A percentile compares a stretch with the other conserved stretches of the same genome.
Evolutionary conservation across 176 grass and related monocot genomes (phyloP).

Genomic region (Bonia amplexicaulis): DNA sequence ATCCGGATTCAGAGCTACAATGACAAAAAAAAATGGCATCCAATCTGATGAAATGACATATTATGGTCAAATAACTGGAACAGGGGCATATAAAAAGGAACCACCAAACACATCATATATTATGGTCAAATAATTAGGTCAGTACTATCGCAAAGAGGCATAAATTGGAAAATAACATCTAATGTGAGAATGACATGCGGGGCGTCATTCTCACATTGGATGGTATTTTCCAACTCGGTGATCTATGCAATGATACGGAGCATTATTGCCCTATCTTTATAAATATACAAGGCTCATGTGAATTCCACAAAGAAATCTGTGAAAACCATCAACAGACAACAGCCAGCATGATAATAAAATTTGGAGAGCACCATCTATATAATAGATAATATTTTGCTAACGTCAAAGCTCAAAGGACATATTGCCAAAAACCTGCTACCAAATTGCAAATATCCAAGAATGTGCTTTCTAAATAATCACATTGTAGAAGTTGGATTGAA

Average conservation of each 20-base stretch:
- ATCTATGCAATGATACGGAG: background rate
- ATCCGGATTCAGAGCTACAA: background rate
- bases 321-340: background rate
- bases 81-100: background rate
- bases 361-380: background rate
- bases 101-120: background rate
- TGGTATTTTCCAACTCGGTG: background rate
- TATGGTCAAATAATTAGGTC: background rate
- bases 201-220: background rate
- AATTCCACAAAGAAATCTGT: background rate
- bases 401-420: background rate
- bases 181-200: background rate
- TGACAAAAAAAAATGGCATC: background rate
- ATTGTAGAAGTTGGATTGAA: background rate
- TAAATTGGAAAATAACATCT: background rate
- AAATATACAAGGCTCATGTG: background rate
- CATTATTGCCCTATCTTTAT: background rate
- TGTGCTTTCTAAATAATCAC: background rate
- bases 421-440: background rate
- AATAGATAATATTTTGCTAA: background rate
- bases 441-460: constrained; percentile 8
- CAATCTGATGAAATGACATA: background rate
- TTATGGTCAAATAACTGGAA: background rate
- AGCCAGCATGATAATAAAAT: background rate
- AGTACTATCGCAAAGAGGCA: background rate